Evolutionary conservation across 345 rosid genomes (phyloP), one percentile per base, ranked within the genome.

Genomic region (Linum trigynum): DNA sequence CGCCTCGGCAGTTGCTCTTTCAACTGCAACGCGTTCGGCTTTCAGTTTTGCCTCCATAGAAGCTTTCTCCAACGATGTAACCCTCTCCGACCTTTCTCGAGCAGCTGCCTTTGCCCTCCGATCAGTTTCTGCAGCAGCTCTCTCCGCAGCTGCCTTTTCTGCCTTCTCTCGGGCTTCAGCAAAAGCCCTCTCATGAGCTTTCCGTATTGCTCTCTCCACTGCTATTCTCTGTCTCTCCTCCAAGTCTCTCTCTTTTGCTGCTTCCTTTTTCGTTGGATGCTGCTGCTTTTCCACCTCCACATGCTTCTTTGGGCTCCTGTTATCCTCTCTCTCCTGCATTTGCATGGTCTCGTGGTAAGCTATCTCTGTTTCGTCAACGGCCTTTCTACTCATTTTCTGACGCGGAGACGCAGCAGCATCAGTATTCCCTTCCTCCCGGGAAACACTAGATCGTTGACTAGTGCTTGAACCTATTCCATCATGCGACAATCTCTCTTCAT

Each of bases 181-280:
- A 75, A 86, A 94, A 41, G 97, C 97, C 69, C 98, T 85, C 82
- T 83, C 94, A 38, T 95, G 90, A 59, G 94, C 98, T 80, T 92
- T 97, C 62, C 90, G 80, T 36, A 92, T 86, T 62, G 92, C 98
- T 79, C 96, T 86, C 75, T 88, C 96, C 55, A 90, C 98, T 77
- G 82, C 94, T 65, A 75, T 51, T 75, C 97, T 81, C 75, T 87
- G 92, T 65, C 77, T 88, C 67, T 83, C 91, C 36, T 66, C 89
- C 69, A 76, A 75, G 71, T 79, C 87, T 71, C 71, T 78, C 69
- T 69, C 85, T 71, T 74, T 89, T 67, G 68, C 74, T 67, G 78
- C 86, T 67, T 85, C 84, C 66, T 59, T 81, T 87, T 73, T 77
- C 66, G 63, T 76, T 38, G 36, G n/a, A n/a, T n/a, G 62, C 38